Evolutionary conservation across 331 rosid species (phyloP), one percentile per base, ranked within the genome.

Genomic region (Quercus phellos): DNA sequence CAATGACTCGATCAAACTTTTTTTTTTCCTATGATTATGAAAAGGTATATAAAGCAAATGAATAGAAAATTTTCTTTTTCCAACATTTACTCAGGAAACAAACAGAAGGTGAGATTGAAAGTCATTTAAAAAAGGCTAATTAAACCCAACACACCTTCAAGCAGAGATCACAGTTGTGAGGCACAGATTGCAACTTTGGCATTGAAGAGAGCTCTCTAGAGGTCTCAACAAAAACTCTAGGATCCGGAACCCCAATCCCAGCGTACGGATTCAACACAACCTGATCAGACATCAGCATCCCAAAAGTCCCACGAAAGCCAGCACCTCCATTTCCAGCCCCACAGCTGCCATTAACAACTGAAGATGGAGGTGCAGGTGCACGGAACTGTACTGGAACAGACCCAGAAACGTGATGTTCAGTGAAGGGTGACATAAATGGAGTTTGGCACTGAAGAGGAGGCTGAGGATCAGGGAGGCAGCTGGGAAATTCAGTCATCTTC

Each of bases 151-250:
- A 93, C 98, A 93, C 98, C 96, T 92, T 90, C 82, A 76, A 77
- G 88, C 79, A 84, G 74, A 61, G 3, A 83, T 84, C 94, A 74
- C 88, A 80, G 68, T 29, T 67, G 60, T 84, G 43, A 71, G 78
- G 64, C 19, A 75, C 17, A 67, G 70, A 50, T 58, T 73, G 83
- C n/a, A 76, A 54, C 64, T 91, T 92, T 92, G 94, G 97, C n/a
- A 82, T 82, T 84, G 99, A 92, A 94, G 97, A 84, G 97, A 90
- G 97, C 88, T 92, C 97, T 84, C 68, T 85, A 46, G 96, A 89
- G 86, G 79, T 79, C 88, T 87, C 97, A 34, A 68, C 13, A 24
- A 76, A 53, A 50, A 67, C 32, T 38, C 60, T 77, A 71, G 70
- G 68, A 78, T 73, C 82, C 79, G 58, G 54, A 14, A 29, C 63